Percentiles rank a stretch among this genome's conserved stretches.
Evolutionary conservation across 257 asterid species (phyloP).

Genomic region (Galeopsis tetrahit): DNA sequence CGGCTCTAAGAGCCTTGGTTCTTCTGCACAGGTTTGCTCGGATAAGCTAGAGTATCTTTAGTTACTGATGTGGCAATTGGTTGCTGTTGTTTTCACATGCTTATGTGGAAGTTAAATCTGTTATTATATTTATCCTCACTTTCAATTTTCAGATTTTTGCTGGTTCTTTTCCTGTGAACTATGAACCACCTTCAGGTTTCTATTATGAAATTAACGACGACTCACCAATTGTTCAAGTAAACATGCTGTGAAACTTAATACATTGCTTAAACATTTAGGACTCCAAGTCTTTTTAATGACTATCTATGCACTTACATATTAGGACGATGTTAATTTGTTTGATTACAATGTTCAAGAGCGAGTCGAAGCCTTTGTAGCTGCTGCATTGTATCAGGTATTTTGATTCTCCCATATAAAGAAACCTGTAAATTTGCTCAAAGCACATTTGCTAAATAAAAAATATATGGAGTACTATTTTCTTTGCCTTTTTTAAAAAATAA

Average conservation of each 20-base stretch:
- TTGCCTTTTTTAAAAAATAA: neutral
- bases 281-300: slow-evolving; percentile 10
- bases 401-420: neutral
- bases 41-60: neutral
- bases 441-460: neutral
- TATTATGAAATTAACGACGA: slow-evolving; percentile 44
- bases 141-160: slow-evolving; percentile 45
- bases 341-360: slow-evolving; percentile 60
- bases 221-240: slow-evolving; percentile 51
- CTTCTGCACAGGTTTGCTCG: slow-evolving; percentile 44
- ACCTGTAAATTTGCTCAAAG: slow-evolving; percentile 16
- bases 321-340: slow-evolving; percentile 45
- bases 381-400: slow-evolving; percentile 50
- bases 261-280: slow-evolving; percentile 8
- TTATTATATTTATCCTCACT: slow-evolving; percentile 4
- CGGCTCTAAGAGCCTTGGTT: slow-evolving; percentile 47
- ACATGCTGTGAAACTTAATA: neutral
- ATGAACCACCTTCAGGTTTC: slow-evolving; percentile 56
- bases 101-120: slow-evolving; percentile 11
- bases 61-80: neutral
- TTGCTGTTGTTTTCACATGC: slow-evolving; percentile 24
- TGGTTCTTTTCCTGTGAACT: slow-evolving; percentile 45
- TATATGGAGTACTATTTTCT: neutral
- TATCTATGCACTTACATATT: slow-evolving; percentile 21
- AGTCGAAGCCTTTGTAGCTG: slow-evolving; percentile 52